A percentile compares a stretch with the other conserved stretches of the same genome.
Evolutionary conservation across 2,329 filamentous ascomycete species (phyloP).

Genomic region (Pseudogymnoascus sp.): DNA sequence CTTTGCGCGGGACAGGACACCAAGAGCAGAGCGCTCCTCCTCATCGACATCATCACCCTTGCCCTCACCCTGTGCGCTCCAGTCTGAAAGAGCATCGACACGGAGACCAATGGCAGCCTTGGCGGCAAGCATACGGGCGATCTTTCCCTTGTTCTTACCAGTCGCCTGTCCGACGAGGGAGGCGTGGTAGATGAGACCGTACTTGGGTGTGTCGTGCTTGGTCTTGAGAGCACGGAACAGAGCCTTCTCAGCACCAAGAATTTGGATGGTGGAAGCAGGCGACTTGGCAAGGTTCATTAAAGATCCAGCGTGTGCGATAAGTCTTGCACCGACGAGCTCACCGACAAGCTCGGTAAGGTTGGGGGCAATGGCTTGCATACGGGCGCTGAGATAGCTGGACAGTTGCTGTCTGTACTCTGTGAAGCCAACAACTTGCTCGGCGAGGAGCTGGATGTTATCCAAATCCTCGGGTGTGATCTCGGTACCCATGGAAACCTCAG

Average conservation of each 20-base stretch:
- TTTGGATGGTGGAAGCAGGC: conserved; percentile 93
- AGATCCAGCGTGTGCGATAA: conserved; percentile 92
- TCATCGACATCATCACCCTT: conserved; percentile 64
- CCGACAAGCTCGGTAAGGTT: conserved; percentile 92
- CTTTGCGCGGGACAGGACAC: conserved; percentile 63
- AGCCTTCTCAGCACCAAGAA: conserved; percentile 96
- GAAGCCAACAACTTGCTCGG: conserved; percentile 88
- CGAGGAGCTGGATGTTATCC: conserved; percentile 84
- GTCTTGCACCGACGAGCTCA: conserved; percentile 85
- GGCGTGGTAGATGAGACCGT: conserved; percentile 88
- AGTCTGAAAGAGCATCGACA: conserved; percentile 81
- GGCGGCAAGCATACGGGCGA: conserved; percentile 89
- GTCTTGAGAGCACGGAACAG: conserved; percentile 98
- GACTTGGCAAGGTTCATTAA: conserved; percentile 93
- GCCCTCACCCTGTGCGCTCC: conserved; percentile 62
- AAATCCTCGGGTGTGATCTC: conserved; percentile 92
- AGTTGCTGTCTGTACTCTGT: conserved; percentile 86
- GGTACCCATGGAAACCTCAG: conserved; percentile 97
- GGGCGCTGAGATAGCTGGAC: conserved; percentile 79
- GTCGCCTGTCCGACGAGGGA: conserved; percentile 94
- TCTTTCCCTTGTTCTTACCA: conserved; percentile 99
- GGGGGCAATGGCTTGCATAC: conserved; percentile 95
- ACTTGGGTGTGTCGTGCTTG: conserved; percentile 98
- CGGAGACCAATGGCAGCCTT: conserved; percentile 91
- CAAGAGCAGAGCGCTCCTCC: conserved; percentile 79